Percentiles rank a stretch among this genome's conserved stretches.
Conservation (phyloP, 805 yeast genomes). For the Yarrowia sp. region DNA sequence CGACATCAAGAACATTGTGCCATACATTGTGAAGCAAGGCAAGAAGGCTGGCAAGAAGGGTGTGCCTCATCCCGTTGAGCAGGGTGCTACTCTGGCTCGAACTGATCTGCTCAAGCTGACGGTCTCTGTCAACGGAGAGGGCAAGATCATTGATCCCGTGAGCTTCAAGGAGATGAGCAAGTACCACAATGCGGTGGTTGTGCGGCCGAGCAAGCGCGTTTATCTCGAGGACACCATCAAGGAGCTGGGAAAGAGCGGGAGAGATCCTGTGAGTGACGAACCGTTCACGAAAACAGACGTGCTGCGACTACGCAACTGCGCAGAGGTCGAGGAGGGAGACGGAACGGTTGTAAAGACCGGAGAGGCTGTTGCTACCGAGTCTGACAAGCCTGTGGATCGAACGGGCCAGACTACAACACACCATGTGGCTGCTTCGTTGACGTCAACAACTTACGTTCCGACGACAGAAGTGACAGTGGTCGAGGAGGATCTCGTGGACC, state of each 20-base stretch:
- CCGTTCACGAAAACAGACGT: conserved; percentile 36
- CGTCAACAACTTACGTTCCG: background rate
- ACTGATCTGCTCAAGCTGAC: conserved; percentile 34
- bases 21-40: conserved; percentile 34
- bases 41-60: conserved; percentile 28
- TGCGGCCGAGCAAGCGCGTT: conserved; percentile 38
- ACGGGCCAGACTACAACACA: conserved; percentile 9
- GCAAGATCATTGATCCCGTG: conserved; percentile 39
- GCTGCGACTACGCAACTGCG: conserved; percentile 25
- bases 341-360: background rate
- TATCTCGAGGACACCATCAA: conserved; percentile 37
- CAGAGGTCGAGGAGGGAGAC: background rate
- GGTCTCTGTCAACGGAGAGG: conserved; percentile 34
- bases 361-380: conserved; percentile 31
- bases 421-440: conserved; percentile 25
- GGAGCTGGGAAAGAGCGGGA: conserved; percentile 36
- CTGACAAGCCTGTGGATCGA: background rate
- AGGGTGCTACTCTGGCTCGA: conserved; percentile 32
- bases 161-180: conserved; percentile 37
- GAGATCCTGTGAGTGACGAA: conserved; percentile 38
- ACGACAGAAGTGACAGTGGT: conserved; percentile 29
- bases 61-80: conserved; percentile 12
- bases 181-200: conserved; percentile 35
- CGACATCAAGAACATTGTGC: conserved; percentile 37
- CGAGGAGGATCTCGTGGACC: conserved; percentile 31